These are phyloP conservation scores for Nannochloropsis gaditana DNA, from an alignment of 108 stramenopile species.

Conservation along the genomic window DNA sequence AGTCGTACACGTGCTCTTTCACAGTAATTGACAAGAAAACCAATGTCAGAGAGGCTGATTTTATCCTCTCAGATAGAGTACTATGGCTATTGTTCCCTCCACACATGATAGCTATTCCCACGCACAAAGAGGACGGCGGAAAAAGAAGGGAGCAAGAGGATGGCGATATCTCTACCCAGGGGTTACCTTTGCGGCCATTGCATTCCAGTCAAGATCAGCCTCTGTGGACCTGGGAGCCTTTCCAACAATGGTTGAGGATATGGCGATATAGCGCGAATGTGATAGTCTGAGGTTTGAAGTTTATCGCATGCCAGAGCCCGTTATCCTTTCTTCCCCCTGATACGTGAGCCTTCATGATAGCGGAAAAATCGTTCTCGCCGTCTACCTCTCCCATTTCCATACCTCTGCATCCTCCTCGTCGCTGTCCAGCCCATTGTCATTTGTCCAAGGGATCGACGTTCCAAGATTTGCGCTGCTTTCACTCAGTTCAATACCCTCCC, in stretches of 20 bases:
- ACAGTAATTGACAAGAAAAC: no score
- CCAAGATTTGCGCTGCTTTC: background rate
- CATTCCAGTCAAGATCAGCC: conserved; percentile 15
- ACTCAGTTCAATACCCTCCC: background rate
- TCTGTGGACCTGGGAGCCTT: background rate
- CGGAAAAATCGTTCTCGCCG: background rate
- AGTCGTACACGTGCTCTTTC: no score
- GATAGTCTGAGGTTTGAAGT: no score
- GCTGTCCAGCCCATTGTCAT: background rate
- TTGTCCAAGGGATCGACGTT: background rate
- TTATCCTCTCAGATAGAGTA: no score
- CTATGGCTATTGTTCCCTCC: no score
- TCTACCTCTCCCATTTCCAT: background rate
- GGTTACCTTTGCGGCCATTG: background rate
- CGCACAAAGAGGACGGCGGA: background rate
- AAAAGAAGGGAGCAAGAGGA: background rate
- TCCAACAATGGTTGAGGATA: background rate
- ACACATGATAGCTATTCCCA: no score
- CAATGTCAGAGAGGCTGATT: no score
- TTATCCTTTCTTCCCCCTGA: no score
- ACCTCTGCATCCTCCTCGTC: background rate
- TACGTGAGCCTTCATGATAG: no score
- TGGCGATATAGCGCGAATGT: background rate
- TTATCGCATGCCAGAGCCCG: no score
- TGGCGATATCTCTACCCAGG: background rate